phyloP scores from a whole-genome alignment of 2,329 filamentous ascomycete species.

The Cladophialophora immunda region DNA sequence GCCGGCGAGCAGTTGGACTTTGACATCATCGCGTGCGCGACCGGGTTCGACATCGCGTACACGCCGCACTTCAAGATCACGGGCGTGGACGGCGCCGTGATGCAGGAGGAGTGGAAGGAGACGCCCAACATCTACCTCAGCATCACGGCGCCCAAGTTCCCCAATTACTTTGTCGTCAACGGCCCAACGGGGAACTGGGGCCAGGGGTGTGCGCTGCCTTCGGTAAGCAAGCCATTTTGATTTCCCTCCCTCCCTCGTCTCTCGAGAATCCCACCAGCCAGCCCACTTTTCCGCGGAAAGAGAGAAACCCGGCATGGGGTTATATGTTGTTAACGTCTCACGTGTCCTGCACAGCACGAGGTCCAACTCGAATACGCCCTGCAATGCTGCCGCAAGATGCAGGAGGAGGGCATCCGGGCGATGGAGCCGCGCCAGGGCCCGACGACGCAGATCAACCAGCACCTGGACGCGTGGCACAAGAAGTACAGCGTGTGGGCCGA shows the following conservation, averaged over 20 bases:
- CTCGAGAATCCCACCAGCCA: background rate
- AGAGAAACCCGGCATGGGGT: background rate
- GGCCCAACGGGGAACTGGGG: slow-evolving; percentile 44
- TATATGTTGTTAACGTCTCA: background rate
- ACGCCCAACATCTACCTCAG: slow-evolving; percentile 57
- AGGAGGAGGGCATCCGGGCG: slow-evolving; percentile 44
- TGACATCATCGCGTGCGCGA: slow-evolving; percentile 50
- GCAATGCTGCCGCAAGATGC: slow-evolving; percentile 45
- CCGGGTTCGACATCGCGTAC: slow-evolving; percentile 49
- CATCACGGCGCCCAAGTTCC: slow-evolving; percentile 56
- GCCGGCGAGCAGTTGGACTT: slow-evolving; percentile 47
- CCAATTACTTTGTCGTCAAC: slow-evolving; percentile 49
- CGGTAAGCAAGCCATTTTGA: slow-evolving; percentile 13
- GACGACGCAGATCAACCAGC: slow-evolving; percentile 38
- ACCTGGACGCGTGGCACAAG: slow-evolving; percentile 38
- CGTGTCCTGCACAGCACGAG: slow-evolving; percentile 31
- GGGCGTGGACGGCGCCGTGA: slow-evolving; percentile 41
- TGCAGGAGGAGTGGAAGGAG: slow-evolving; percentile 50
- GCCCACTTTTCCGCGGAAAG: background rate
- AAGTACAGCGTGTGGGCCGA: slow-evolving; percentile 42
- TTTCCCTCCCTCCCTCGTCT: background rate
- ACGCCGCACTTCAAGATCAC: slow-evolving; percentile 47
- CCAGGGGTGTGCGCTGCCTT: slow-evolving; percentile 43
- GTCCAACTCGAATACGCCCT: slow-evolving; percentile 42
- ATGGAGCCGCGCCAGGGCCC: slow-evolving; percentile 34